Evolutionary conservation across 2,329 filamentous ascomycete species (phyloP).

Genomic region (Diaporthe batatas): DNA sequence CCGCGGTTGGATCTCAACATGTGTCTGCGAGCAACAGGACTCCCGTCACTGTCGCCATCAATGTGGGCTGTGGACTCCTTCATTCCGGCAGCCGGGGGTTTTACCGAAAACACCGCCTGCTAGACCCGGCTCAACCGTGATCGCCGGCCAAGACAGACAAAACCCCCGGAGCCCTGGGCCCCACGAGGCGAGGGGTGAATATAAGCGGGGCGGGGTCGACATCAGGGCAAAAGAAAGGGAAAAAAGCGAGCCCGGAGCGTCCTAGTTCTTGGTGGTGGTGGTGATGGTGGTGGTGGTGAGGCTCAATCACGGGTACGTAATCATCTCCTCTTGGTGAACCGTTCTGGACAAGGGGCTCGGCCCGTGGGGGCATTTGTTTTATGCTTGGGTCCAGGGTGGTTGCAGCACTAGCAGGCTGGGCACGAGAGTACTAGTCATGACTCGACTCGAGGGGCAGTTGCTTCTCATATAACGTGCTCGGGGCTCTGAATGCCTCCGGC

Average conservation of each 20-base stretch:
- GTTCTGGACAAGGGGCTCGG: constrained; percentile 4
- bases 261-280: not conserved
- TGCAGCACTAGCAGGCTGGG: not conserved
- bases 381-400: not conserved
- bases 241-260: not conserved
- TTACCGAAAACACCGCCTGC: constrained; percentile 13
- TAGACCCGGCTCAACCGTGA: constrained; percentile 30
- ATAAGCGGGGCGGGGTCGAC: not conserved
- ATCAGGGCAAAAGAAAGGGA: not conserved
- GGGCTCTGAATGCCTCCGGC: not conserved
- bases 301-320: constrained; percentile 7
- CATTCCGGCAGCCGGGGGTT: constrained; percentile 23
- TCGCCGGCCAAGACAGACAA: constrained; percentile 26
- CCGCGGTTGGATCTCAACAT: not conserved
- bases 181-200: constrained; percentile 1
- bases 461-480: constrained; percentile 12
- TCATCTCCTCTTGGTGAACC: not conserved
- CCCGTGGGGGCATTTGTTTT: constrained; percentile 7
- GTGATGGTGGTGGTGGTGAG: not conserved
- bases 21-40: not conserved
- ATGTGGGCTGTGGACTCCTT: constrained; percentile 25
- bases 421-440: constrained; percentile 27
- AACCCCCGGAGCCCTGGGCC: not conserved
- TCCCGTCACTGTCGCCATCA: not conserved
- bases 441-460: not conserved